Percentiles rank a stretch among this genome's conserved stretches.
phyloP scores from a whole-genome alignment of 179 eudicot genomes.

The Beta macrorhiza region DNA sequence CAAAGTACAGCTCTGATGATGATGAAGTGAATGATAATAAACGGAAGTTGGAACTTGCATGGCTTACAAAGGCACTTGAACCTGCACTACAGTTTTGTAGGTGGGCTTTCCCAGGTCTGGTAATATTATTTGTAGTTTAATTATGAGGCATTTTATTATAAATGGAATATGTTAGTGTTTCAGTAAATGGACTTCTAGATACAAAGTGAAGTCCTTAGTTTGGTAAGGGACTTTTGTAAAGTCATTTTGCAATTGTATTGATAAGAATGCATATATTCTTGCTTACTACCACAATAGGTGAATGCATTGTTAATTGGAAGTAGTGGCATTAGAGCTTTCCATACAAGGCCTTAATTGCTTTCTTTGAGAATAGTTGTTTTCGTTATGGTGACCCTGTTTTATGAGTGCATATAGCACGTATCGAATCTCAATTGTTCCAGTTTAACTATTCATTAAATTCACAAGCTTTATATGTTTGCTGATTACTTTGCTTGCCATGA shows the following conservation, averaged over 20 bases:
- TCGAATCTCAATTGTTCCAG: not conserved
- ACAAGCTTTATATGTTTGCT: not conserved
- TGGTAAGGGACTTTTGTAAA: not conserved
- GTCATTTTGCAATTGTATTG: not conserved
- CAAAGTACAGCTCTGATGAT: conserved; percentile 53
- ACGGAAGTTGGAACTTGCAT: conserved; percentile 69
- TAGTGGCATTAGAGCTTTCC: not conserved
- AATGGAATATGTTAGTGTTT: not conserved
- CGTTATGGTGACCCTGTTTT: not conserved
- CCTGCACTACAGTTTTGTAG: conserved; percentile 76
- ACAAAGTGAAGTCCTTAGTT: not conserved
- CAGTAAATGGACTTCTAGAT: not conserved
- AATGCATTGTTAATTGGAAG: not conserved
- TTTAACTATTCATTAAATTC: not conserved
- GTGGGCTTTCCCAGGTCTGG: conserved; percentile 77
- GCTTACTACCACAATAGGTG: not conserved
- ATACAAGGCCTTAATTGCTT: not conserved
- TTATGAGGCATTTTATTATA: not conserved
- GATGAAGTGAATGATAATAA: conserved; percentile 56
- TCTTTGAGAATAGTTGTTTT: not conserved
- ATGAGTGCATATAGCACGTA: not conserved
- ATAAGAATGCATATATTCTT: not conserved
- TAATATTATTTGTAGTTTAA: conserved; percentile 11
- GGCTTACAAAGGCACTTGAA: conserved; percentile 80
- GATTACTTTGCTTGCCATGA: not conserved